Evolutionary conservation across 2,329 filamentous ascomycete genomes (phyloP), one percentile per base, ranked within the genome.

Genomic region (Arthroderma uncinatum): DNA sequence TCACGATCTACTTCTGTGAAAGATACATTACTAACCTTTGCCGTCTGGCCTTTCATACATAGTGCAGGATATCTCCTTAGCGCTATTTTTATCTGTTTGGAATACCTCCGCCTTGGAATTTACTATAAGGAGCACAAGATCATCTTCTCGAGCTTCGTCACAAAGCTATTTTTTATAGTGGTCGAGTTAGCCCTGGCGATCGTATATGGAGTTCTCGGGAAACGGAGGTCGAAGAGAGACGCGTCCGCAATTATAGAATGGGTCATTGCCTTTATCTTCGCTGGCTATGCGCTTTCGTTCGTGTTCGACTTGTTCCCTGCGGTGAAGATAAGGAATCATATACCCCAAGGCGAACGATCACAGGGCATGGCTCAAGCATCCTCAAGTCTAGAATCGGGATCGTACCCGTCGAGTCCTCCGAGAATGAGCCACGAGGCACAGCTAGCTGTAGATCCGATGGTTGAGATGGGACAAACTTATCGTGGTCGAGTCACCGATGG

Each of bases 251-350:
- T 94, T 55, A 71, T 96, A 33, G 92, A 97, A 74, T 86, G 82
- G 82, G 70, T 82, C 59, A 83, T 96, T 62, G 82, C 89, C 33
- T 83, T 95, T 67, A 78, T 95, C 67, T 96, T 91, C 74, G 88
- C 87, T 55, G 86, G 91, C 67, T 97, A 95, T 74, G 79, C 94
- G 60, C 80, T 92, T 61, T 89, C 86, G 60, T 97, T 95, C 76
- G 80, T 86, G 66, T 79, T 96, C 68, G 92, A 98, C 73, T 82
- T 98, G 53, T 79, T 87, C 62, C 93, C 93, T 0, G 88, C 89
- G 9, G 76, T 86, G 1, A 76, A 80, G 60, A 86, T 83, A 9
- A 82, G 79, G 62, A 68, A 74, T 62, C 72, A 72, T 54, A 57
- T 74, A 4, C 73, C 73, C 0, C 74, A 76, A 55, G 74, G 73